phyloP scores from a whole-genome alignment of 345 rosid species.

The Eucalyptus guilfoylei region DNA sequence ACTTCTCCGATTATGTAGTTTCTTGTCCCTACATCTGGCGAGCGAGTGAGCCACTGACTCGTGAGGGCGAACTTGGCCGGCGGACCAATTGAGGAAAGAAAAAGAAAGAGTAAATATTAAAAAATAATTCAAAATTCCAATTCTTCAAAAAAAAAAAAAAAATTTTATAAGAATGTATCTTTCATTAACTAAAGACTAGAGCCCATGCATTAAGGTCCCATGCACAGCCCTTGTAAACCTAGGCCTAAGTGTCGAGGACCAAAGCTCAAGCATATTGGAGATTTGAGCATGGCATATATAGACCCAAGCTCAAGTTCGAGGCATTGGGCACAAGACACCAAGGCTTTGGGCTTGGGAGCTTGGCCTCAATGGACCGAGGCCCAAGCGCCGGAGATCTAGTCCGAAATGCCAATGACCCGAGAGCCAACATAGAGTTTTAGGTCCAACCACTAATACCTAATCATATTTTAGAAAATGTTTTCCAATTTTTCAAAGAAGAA shows the following conservation, averaged over 20 bases:
- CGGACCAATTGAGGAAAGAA: too few relatives aligned
- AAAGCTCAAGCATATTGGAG: neutral
- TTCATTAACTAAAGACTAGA: too few relatives aligned
- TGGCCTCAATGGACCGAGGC: fast-evolving
- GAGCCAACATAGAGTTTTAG: fast-evolving
- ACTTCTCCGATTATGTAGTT: neutral
- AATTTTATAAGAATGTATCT: too few relatives aligned
- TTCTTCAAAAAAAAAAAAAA: too few relatives aligned
- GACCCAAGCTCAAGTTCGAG: neutral
- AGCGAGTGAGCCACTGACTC: too few relatives aligned
- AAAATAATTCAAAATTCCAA: too few relatives aligned
- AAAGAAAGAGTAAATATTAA: too few relatives aligned
- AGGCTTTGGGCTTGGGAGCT: fast-evolving
- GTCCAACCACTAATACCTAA: fast-evolving
- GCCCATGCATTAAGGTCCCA: neutral
- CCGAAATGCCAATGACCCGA: fast-evolving
- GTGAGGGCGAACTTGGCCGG: too few relatives aligned
- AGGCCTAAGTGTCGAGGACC: neutral
- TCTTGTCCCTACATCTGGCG: neutral
- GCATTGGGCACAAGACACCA: fast-evolving
- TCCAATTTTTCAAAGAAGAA: neutral
- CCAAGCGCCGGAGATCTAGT: fast-evolving
- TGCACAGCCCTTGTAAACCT: neutral
- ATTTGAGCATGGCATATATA: neutral
- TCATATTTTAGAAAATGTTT: too few relatives aligned